phyloP scores from a whole-genome alignment of 805 yeast genomes.

The Torulaspora microellipsoides region DNA sequence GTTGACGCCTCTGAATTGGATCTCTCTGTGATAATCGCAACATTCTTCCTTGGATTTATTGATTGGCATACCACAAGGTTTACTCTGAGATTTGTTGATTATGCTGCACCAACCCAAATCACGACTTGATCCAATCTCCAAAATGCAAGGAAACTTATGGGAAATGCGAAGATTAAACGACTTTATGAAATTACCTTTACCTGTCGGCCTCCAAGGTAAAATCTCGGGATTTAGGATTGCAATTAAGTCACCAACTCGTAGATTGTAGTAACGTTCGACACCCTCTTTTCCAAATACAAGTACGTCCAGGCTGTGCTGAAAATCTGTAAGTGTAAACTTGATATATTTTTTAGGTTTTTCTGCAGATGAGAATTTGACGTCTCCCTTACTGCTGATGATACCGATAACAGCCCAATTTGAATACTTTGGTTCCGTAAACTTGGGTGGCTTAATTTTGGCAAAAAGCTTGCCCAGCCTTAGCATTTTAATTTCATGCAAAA shows the following conservation, averaged over 20 bases:
- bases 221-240: constrained; percentile 72
- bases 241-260: constrained; percentile 68
- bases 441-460: constrained; percentile 65
- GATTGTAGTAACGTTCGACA: constrained; percentile 65
- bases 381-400: constrained; percentile 54
- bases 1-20: constrained; percentile 46
- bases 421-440: constrained; percentile 61
- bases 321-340: constrained; percentile 62
- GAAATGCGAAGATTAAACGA: constrained; percentile 55
- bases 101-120: constrained; percentile 67
- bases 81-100: constrained; percentile 42
- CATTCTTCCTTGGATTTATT: constrained; percentile 48
- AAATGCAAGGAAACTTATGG: constrained; percentile 45
- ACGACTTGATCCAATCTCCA: constrained; percentile 70
- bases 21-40: constrained; percentile 72
- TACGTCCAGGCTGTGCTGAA: constrained; percentile 54
- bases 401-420: constrained; percentile 82
- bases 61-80: constrained; percentile 56
- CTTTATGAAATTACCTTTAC: constrained; percentile 21
- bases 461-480: constrained; percentile 54
- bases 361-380: constrained; percentile 43
- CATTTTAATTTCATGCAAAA: constrained; percentile 48
- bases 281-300: constrained; percentile 59
- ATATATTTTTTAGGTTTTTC: constrained; percentile 50
- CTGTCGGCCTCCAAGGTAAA: constrained; percentile 36